Percentiles rank a stretch among this genome's conserved stretches.
Evolutionary conservation across 306 rosid species (phyloP).

Genomic region (Cucurbita maxima): DNA sequence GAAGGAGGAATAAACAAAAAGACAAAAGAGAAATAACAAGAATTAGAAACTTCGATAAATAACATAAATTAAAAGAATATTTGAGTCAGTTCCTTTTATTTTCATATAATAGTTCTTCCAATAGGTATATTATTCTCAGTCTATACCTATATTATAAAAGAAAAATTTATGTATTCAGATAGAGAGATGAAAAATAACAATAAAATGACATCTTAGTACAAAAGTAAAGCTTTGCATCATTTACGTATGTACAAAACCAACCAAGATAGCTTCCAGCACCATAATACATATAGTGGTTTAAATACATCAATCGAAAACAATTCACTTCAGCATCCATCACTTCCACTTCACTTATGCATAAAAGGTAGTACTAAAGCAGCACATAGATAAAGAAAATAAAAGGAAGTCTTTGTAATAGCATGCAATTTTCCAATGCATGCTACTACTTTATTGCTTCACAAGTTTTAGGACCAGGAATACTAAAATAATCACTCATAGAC

Average conservation of each 20-base stretch:
- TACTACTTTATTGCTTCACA: not conserved
- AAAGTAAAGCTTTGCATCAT: not conserved
- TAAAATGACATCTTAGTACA: not conserved
- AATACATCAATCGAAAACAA: not conserved
- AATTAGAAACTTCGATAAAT: not conserved
- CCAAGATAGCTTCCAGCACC: not conserved
- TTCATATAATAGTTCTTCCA: not conserved
- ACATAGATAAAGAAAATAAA: not conserved
- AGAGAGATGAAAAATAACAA: not conserved
- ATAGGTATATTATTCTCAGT: not conserved
- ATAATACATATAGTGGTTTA: not conserved
- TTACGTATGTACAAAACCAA: not conserved
- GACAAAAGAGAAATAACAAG: not conserved
- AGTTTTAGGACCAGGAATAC: not conserved
- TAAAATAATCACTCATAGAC: not conserved
- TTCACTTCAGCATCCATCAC: not conserved
- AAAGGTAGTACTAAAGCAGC: not conserved
- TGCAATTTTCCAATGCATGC: not conserved
- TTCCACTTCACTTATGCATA: not conserved
- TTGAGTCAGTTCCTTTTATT: not conserved
- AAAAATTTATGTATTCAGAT: not conserved
- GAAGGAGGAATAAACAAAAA: conserved; percentile 16
- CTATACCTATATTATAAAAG: not conserved
- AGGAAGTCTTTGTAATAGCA: not conserved
- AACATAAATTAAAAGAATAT: not conserved